Evolutionary conservation across 139 green algal genomes (phyloP).

Genomic region (Eudorina sp.): DNA sequence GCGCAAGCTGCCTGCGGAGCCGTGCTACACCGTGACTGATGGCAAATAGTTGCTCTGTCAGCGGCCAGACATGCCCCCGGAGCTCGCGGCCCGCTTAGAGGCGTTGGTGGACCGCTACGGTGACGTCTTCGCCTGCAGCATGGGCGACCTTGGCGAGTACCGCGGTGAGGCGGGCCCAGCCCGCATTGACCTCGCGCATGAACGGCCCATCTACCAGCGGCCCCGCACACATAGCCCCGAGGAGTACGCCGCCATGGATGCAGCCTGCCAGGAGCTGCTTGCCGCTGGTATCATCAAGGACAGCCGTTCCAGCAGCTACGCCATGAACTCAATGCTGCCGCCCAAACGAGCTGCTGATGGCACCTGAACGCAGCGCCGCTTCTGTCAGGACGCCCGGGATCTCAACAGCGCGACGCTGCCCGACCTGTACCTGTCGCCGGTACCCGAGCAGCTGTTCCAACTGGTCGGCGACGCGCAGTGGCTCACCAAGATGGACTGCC

Average conservation of each 20-base stretch:
- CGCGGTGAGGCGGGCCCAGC: too few species aligned
- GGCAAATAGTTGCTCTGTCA: not conserved
- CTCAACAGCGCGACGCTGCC: conserved; percentile 46
- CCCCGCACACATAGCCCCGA: not conserved
- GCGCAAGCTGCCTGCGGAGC: too few species aligned
- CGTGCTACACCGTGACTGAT: too few species aligned
- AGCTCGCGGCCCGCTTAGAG: not conserved
- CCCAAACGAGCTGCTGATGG: conserved; percentile 45
- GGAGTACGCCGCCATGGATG: not conserved
- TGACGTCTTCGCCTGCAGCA: not conserved
- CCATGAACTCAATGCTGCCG: not conserved
- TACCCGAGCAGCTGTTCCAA: conserved; percentile 48
- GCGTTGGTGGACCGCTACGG: not conserved
- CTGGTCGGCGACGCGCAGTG: conserved; percentile 15
- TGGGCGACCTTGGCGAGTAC: not conserved
- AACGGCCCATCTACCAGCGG: not conserved
- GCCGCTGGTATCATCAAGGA: not conserved
- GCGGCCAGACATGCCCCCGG: not conserved
- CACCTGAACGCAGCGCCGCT: too few species aligned
- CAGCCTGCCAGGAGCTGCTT: conserved; percentile 23
- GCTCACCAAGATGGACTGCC: conserved; percentile 54
- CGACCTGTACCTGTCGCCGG: conserved; percentile 49
- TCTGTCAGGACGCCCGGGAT: conserved; percentile 43
- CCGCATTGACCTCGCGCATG: not conserved
- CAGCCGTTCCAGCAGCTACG: too few species aligned